These are phyloP conservation scores for Diaporthe capsici DNA, from an alignment of 2,329 filamentous ascomycete species.

Conservation along the genomic window DNA sequence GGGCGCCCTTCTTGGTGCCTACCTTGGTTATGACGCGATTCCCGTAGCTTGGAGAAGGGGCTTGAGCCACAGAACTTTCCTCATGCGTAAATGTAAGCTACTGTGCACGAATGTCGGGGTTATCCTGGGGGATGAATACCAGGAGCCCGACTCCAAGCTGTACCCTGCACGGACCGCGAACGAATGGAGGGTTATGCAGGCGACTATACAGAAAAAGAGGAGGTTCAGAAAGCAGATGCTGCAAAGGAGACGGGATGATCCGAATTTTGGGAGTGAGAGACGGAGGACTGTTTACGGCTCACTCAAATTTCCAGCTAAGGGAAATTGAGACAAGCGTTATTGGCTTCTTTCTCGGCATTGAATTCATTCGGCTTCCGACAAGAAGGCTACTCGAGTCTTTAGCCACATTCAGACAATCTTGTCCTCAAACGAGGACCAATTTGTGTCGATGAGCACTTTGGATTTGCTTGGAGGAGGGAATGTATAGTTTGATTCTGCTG, in stretches of 20 bases:
- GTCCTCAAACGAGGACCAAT: not conserved
- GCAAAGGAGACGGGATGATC: not conserved
- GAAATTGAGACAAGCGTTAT: not conserved
- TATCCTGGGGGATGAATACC: not conserved
- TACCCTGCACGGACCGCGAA: too few relatives aligned
- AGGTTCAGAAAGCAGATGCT: not conserved
- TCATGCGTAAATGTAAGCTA: not conserved
- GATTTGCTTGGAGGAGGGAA: not conserved
- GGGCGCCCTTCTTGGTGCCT: conserved; percentile 29
- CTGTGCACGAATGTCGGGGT: not conserved
- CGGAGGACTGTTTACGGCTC: not conserved
- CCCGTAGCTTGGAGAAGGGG: not conserved
- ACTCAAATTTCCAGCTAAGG: not conserved
- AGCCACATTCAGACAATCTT: too few relatives aligned
- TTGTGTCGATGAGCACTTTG: not conserved
- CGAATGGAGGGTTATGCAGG: not conserved
- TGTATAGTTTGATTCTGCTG: not conserved
- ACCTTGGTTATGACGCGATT: conserved; percentile 24
- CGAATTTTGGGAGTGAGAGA: not conserved
- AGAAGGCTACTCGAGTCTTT: not conserved
- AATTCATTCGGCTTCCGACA: not conserved
- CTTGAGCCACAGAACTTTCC: not conserved
- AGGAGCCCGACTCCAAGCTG: not conserved
- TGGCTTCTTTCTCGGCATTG: not conserved
- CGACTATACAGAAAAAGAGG: not conserved